Evolutionary conservation across 306 rosid species (phyloP), one percentile per base, ranked within the genome.

Genomic region (Cicer cuneatum): DNA sequence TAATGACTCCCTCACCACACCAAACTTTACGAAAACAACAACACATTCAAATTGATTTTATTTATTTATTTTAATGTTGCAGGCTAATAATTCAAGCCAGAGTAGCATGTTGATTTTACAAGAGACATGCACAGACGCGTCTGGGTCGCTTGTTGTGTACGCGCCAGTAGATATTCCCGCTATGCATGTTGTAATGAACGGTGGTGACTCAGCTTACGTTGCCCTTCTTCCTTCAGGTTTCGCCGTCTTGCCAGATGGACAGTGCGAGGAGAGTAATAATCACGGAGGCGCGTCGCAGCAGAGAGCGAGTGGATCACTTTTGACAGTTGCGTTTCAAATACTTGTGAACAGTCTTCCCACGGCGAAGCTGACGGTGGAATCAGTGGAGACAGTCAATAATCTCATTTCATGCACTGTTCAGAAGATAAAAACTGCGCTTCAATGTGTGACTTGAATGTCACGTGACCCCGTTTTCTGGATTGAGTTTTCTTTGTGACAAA

Each of bases 101-200:
- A 92, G 94, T 48, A 94, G 97, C 85, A 94, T 94, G 99, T 75
- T 94, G 78, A 94, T 93, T 6, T 19, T 93, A 40, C 98, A 93
- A 56, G 98, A 93, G 81, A 93, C 97, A 0, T 88, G 92, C 90
- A 88, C 87, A 35, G 98, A 93, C 82, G 90, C 90, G 70, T 89
- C 92, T 0, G 97, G 98, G 0, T 85, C 96, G 75, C 90, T 91
- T 74, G 94, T 93, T 5, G 98, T 93, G 72, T 93, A 93, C 92
- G 98, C 98, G 85, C 98, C 98, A 1, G 98, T 93, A 0, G 98
- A 93, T 45, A 91, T 93, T 5, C 98, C 98, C 0, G 98, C 98
- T 1, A 93, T 93, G 97, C 98, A 91, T 54, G 86, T 88, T 0
- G 98, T 93, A 43, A 91, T 93, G 98, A 93, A 83, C 79, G 98